phyloP scores from a whole-genome alignment of 306 rosid genomes.

The Ormosia semicastrata region DNA sequence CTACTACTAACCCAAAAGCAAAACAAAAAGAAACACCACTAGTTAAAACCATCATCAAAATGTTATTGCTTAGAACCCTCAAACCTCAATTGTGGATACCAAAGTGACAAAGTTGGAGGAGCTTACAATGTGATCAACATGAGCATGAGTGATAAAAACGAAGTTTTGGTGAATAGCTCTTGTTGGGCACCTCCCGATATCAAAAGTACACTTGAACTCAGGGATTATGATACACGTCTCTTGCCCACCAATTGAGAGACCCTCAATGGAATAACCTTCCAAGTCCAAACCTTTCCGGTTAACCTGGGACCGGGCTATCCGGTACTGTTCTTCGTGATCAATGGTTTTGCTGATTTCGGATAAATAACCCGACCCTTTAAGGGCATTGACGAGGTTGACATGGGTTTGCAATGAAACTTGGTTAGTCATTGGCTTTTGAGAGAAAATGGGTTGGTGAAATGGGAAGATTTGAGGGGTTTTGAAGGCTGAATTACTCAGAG shows the following conservation, averaged over 20 bases:
- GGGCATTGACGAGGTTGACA: constrained; percentile 35
- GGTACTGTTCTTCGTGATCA: constrained; percentile 81
- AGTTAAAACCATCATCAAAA: neutral
- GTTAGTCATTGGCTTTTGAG: constrained; percentile 36
- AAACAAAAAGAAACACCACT: neutral
- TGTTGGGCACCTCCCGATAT: constrained; percentile 81
- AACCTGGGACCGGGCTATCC: constrained; percentile 78
- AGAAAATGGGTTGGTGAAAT: constrained; percentile 42
- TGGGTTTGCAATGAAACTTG: constrained; percentile 41
- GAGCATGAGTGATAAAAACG: constrained; percentile 88
- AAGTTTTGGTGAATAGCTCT: constrained; percentile 89
- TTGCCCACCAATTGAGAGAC: constrained; percentile 86
- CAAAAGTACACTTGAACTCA: constrained; percentile 88
- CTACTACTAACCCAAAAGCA: neutral
- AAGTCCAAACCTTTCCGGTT: constrained; percentile 67
- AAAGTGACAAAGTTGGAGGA: neutral
- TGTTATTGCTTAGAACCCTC: neutral
- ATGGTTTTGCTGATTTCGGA: constrained; percentile 70
- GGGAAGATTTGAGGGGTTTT: constrained; percentile 57
- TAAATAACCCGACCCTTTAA: constrained; percentile 60
- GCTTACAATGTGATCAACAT: constrained; percentile 97
- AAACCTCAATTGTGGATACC: no score
- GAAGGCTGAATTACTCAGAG: constrained; percentile 45
- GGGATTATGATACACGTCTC: constrained; percentile 91
- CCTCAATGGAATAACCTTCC: constrained; percentile 81